Conservation (phyloP, 805 yeast genomes). For the Torulaspora franciscae region DNA sequence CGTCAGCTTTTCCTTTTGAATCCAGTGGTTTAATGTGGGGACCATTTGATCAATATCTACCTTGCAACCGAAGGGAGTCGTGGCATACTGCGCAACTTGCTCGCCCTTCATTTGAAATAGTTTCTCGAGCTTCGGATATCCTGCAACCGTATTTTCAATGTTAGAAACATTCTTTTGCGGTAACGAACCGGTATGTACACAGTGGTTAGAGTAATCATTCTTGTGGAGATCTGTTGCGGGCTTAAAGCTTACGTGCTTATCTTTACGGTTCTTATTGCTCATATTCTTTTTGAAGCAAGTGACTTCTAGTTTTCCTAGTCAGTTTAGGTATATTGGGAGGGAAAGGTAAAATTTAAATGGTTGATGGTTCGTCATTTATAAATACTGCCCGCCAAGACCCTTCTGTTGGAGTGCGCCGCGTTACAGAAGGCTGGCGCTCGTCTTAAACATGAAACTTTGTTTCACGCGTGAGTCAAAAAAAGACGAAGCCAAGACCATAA, state of each 20-base stretch:
- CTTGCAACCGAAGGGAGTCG: slow-evolving; percentile 63
- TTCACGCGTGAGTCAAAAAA: slow-evolving; percentile 3
- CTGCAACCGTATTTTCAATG: slow-evolving; percentile 60
- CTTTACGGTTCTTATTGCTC: slow-evolving; percentile 10
- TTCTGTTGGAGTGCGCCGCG: background rate
- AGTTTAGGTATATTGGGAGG: background rate
- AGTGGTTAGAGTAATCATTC: slow-evolving; percentile 71
- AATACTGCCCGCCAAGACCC: background rate
- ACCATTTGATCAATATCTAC: slow-evolving; percentile 50
- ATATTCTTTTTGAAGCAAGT: background rate
- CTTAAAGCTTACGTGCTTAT: slow-evolving; percentile 22
- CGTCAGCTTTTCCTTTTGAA: slow-evolving; percentile 48
- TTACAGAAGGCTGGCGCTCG: background rate
- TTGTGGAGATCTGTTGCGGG: slow-evolving; percentile 39
- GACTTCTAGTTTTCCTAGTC: background rate
- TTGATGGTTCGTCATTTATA: background rate
- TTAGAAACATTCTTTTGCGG: slow-evolving; percentile 68
- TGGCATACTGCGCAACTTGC: slow-evolving; percentile 51
- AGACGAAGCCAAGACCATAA: background rate
- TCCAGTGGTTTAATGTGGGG: slow-evolving; percentile 58
- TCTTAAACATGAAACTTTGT: slow-evolving; percentile 2
- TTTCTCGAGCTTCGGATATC: slow-evolving; percentile 78
- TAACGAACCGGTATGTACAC: slow-evolving; percentile 54
- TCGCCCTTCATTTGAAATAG: slow-evolving; percentile 59
- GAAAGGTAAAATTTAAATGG: no score